Percentiles rank a stretch among this genome's conserved stretches.
phyloP scores from a whole-genome alignment of 2,329 filamentous ascomycete species.

The Fusarium pseudonygamai region DNA sequence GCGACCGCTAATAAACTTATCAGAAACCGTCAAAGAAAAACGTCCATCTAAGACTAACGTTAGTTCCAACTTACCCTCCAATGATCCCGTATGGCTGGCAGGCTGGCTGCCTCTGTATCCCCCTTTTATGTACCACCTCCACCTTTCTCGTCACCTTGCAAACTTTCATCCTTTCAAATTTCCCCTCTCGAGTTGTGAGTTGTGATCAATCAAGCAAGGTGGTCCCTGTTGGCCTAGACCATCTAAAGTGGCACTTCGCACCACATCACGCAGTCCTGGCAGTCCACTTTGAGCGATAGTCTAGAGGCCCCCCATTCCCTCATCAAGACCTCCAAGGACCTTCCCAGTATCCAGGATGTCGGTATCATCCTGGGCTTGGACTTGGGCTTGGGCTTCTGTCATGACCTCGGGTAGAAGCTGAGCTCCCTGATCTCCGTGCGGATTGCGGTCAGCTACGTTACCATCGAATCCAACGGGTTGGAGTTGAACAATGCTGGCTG shows the following conservation, averaged over 20 bases:
- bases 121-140: background rate
- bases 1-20: background rate
- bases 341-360: background rate
- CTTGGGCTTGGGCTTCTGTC: background rate
- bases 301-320: background rate
- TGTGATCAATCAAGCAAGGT: constrained; percentile 23
- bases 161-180: background rate
- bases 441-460: background rate
- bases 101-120: background rate
- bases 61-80: background rate
- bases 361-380: background rate
- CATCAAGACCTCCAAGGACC: background rate
- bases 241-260: constrained; percentile 6
- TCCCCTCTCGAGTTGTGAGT: background rate
- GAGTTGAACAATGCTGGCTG: constrained; percentile 20
- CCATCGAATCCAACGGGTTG: background rate
- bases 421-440: background rate
- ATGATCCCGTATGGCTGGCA: background rate
- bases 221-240: constrained; percentile 17
- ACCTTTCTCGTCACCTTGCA: background rate
- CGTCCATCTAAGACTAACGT: background rate
- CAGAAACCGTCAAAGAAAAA: background rate
- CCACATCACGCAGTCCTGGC: background rate
- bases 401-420: background rate
- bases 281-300: constrained; percentile 8